Percentiles rank a stretch among this genome's conserved stretches.
Evolutionary conservation across 1,139 yeast genomes (phyloP).

Genomic region (Petasospora rhodanensis): DNA sequence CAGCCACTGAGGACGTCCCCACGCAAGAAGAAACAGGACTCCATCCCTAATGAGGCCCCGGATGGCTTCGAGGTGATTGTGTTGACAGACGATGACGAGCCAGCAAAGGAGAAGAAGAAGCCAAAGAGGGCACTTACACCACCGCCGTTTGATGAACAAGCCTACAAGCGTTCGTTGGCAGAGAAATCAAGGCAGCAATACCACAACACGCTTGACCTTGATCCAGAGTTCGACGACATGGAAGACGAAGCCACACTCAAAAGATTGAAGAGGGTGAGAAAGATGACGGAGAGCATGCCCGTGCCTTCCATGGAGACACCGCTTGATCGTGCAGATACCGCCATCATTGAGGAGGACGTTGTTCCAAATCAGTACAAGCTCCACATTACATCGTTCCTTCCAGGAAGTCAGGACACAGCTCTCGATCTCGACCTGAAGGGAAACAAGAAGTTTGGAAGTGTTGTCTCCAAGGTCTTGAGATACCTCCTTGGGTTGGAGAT

Average conservation of each 20-base stretch:
- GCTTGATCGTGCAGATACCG: neutral
- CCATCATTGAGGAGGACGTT: neutral
- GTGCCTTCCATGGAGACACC: no score
- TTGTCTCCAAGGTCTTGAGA: conserved; percentile 16
- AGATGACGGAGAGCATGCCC: neutral
- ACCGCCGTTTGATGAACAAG: conserved; percentile 14
- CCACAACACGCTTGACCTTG: neutral
- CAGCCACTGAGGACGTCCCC: no score
- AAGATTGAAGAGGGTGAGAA: conserved; percentile 3
- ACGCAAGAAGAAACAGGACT: no score
- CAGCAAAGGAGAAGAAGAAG: neutral
- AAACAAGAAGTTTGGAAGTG: conserved; percentile 16
- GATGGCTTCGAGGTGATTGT: neutral
- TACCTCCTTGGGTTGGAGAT: conserved; percentile 8
- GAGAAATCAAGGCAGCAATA: conserved; percentile 1
- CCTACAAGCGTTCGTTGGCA: conserved; percentile 6
- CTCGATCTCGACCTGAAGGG: conserved; percentile 21
- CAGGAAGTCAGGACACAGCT: conserved; percentile 19
- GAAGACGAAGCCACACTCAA: conserved; percentile 8
- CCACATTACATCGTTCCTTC: conserved; percentile 21
- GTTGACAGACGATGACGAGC: neutral
- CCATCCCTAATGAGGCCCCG: no score
- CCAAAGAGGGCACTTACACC: neutral
- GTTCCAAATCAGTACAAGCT: conserved; percentile 14
- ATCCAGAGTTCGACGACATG: conserved; percentile 6